Base-by-base conservation (phyloP, 805 yeast genomes). In the Candida dendrica region DNA sequence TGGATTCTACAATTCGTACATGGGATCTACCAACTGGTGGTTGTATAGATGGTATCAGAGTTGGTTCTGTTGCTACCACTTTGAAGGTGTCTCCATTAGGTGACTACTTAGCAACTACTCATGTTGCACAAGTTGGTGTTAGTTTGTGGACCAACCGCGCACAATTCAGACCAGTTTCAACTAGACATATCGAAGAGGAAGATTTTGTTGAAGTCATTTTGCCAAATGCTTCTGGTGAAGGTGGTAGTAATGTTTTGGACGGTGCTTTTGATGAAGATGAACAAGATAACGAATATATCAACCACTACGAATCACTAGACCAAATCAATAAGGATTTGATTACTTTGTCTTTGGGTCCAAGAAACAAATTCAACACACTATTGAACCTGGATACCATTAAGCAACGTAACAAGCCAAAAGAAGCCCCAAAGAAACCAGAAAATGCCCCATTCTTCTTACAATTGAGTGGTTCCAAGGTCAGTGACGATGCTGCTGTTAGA, bases 21-120 rank as follows among this genome's bases (percentile, higher is more conserved):
- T 93, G 98, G 98, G 98, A 93, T 61, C 74, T 93, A 45, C 98
- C 98, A 34, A 84, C 96, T 1, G 98, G 98, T 38, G 87, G 90
- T 1, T 91, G 98, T 62, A 88, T 93, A 43, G 98, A 93, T 65
- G 97, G 96, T 47, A 80, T 91, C 15, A 66, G 69, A 41, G 72
- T 93, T 20, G 79, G 83, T 2, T 77, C 72, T 51, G 90, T 89
- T n/a, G 95, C 84, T 3, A 88, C 97, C 0, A 69, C 75, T 42
- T 69, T 95, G 27, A 78, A 81, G 55, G 75, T 93, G 48, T 85
- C 96, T 14, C 95, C 95, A 2, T 71, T 79, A 42, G 96, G 96
- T 36, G 97, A 93, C 51, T 77, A 81, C 61, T 70, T 93, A 42
- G 98, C 97, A 1, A 90, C 98, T 0, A 72, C 95, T 0, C 98